Base-by-base conservation (phyloP, 2,329 filamentous ascomycete species). In the Trichoderma koningiopsis region DNA sequence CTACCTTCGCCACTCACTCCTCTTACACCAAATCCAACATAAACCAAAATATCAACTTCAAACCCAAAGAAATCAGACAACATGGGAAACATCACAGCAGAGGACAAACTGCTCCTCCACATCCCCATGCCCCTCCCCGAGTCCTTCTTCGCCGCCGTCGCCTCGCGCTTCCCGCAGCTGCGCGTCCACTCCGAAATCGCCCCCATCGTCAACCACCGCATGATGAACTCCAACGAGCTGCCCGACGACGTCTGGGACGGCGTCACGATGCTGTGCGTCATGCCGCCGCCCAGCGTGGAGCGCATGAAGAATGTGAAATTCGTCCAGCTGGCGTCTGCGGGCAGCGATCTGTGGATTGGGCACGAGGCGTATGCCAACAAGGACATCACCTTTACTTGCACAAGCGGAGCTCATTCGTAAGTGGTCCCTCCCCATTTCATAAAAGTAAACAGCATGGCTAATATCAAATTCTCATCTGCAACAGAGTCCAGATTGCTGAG, bases 261-360 rank as follows among this genome's bases (percentile, higher is more conserved):
- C 27, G 81, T 82, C n/a, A 84, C 83, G 0, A 72, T 84, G 49
- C 69, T 83, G 19, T 76, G 27, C 74, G 52, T 76, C 5, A 77
- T 77, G 65, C 70, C 74, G 33, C 76, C 80, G 5, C 79, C 80
- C 1, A 75, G 74, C 0, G 71, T 74, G 2, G 75, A 76, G 31
- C 65, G 76, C 55, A 74, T 83, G 40, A 72, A 75, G 10, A 75
- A 78, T 3, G 75, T 84, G 29, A 78, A 81, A 57, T 83, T 80
- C 69, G 79, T 85, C n/a, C 84, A 86, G 75, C 71, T 83, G 31
- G 73, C 77, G 0, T 82, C 80, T 0, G 81, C 83, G 1, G 84
- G 84, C 1, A 80, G 80, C 0, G 82, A 85, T 70, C 72, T 73
- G 47, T 84, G 83, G 81, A 68, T 78, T 5, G 72, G 73, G 0